Base-by-base conservation (phyloP, 352 stramenopile genomes). In the Phytophthora hybrid region DNA sequence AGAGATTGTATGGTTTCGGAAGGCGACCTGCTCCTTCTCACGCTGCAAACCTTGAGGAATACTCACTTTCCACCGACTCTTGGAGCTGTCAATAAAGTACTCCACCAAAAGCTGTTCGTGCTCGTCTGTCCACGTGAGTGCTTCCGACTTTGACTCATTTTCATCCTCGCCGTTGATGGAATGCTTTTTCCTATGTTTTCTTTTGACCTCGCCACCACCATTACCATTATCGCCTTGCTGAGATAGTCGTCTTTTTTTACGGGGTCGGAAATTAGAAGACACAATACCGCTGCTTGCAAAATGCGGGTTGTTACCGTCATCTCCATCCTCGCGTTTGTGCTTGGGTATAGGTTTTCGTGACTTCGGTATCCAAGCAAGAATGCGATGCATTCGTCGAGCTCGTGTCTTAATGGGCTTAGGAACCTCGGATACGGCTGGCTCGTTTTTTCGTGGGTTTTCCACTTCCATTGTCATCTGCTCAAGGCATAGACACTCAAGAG, bases 401-500 rank as follows among this genome's bases (percentile, higher is more conserved):
- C 88, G 81, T 1, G 83, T 93, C 47, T 84, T 88, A 16, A 79
- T 49, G 4, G 88, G 88, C 26, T 92, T 83, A 14, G 88, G 88
- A 14, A 93, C 79, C 59, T 84, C 74, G 60, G 84, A 84, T 11
- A 94, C 86, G 0, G 66, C 59, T 13, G 84, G 81, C 18, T 84
- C 86, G 51, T 93, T 90, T 29, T 67, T 79, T 14, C 73, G 73
- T 10, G 84, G 85, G 18, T 82, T 83, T 32, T 76, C 66, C 11
- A 94, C 84, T 69, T 94, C 88, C 84, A 93, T 93, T 18, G 90
- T 78, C 85, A 96, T 91, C 47, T 90, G 73, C 65, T 96, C 89
- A 4, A 95, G 72, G 55, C 87, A 94, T 1, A 95, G 67, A 46
- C 89, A 94, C 61, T 96, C 85, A 0, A 96, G 71, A 11, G 88